Percentiles rank a stretch among this genome's conserved stretches.
Conservation (phyloP, 208 protist species). For the Acanthamoeba culbertsoni region DNA sequence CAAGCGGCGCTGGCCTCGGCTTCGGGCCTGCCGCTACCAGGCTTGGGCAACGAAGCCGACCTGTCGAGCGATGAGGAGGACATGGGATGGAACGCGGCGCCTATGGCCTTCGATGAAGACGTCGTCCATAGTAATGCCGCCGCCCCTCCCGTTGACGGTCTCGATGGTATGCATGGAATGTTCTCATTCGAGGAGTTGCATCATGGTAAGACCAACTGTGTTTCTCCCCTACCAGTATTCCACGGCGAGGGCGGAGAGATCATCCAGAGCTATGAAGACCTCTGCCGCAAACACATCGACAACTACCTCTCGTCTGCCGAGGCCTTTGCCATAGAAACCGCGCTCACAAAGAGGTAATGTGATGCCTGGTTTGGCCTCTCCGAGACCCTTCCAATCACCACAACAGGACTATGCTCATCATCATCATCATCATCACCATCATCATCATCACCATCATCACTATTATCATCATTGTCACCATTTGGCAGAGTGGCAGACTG, state of each 20-base stretch:
- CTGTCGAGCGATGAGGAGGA: constrained; percentile 10
- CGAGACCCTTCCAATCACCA: no score
- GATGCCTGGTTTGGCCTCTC: no score
- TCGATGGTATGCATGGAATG: background rate
- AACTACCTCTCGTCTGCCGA: constrained; percentile 64
- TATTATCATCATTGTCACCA: background rate
- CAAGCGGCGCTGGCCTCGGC: constrained; percentile 8
- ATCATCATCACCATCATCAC: background rate
- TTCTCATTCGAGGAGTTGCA: background rate
- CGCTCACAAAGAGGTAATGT: background rate
- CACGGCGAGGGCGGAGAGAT: background rate
- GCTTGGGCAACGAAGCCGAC: background rate
- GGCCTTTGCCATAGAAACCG: constrained; percentile 29
- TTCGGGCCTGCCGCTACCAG: background rate
- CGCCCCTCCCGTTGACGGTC: background rate
- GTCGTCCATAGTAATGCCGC: background rate
- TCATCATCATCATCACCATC: background rate
- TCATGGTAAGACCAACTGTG: background rate
- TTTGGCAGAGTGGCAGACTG: constrained; percentile 67
- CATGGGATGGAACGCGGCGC: constrained; percentile 47
- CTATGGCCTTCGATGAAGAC: constrained; percentile 51
- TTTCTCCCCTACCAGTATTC: background rate
- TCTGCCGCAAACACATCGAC: constrained; percentile 65
- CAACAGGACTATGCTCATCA: background rate
- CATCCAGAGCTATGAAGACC: constrained; percentile 63